Percentiles rank a stretch among this genome's conserved stretches.
phyloP scores from a whole-genome alignment of 2,329 filamentous ascomycete genomes.

The Fusarium tjaetaba region DNA sequence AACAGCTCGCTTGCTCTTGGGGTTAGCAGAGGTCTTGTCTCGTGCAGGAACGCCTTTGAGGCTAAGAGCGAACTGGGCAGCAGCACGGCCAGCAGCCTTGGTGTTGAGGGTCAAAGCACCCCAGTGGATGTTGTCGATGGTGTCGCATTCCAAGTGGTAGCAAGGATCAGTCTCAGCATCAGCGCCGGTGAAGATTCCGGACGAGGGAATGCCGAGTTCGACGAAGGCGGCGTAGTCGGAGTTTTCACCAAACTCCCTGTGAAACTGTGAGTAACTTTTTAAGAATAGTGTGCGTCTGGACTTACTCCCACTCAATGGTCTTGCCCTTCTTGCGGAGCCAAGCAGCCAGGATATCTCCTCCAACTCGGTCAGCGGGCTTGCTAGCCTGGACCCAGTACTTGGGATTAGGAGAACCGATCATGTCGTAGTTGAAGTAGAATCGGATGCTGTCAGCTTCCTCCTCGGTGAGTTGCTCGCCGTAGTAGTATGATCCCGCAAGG shows the following conservation, averaged over 20 bases:
- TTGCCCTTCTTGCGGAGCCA: constrained; percentile 51
- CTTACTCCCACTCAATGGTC: constrained; percentile 47
- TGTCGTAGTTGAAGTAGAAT: constrained; percentile 77
- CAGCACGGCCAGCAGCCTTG: constrained; percentile 60
- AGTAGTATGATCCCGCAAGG: constrained; percentile 56
- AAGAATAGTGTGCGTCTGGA: rapidly evolving
- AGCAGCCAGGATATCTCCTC: constrained; percentile 48
- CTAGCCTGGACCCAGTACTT: constrained; percentile 53
- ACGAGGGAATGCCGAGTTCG: constrained; percentile 52
- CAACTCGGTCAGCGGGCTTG: constrained; percentile 51
- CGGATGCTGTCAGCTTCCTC: constrained; percentile 64
- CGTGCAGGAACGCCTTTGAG: constrained; percentile 49
- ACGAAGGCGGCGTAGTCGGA: constrained; percentile 56
- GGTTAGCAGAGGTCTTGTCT: constrained; percentile 44
- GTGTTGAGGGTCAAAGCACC: constrained; percentile 52
- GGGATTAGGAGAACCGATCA: constrained; percentile 65
- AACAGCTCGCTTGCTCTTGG: constrained; percentile 39
- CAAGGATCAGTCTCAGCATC: constrained; percentile 48
- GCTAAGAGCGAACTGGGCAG: constrained; percentile 54
- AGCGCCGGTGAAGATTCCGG: constrained; percentile 55
- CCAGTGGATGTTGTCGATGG: constrained; percentile 53
- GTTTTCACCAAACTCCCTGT: constrained; percentile 49
- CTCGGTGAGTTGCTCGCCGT: constrained; percentile 49
- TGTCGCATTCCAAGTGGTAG: constrained; percentile 55
- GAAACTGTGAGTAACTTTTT: neutral